Conservation (phyloP, 108 stramenopile genomes). For the Asterionellopsis glacialis region DNA sequence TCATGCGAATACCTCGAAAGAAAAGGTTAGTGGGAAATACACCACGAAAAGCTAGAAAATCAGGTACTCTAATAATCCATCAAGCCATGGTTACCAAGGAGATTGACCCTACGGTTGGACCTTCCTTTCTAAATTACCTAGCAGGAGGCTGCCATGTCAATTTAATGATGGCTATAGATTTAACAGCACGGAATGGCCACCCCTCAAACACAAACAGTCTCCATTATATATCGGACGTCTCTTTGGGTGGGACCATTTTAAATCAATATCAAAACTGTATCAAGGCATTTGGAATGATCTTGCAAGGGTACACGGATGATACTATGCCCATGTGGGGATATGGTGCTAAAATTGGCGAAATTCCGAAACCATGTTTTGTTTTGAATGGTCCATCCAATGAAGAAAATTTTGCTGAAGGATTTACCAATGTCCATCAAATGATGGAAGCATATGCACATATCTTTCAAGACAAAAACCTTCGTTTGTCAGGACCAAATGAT, state of each 20-base stretch:
- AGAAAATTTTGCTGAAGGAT: no score
- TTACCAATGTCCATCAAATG: no score
- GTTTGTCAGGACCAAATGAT: no score
- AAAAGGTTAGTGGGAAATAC: constrained; percentile 2
- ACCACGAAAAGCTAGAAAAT: neutral
- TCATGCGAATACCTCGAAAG: constrained; percentile 39
- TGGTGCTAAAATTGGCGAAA: constrained; percentile 75
- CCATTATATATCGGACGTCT: constrained; percentile 33
- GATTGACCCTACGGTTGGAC: constrained; percentile 12
- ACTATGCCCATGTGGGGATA: constrained; percentile 85
- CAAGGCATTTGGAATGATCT: constrained; percentile 51
- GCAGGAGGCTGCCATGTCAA: constrained; percentile 57
- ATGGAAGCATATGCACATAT: no score
- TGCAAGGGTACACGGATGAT: constrained; percentile 54
- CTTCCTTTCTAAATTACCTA: constrained; percentile 50
- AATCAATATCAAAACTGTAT: constrained; percentile 83
- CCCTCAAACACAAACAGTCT: constrained; percentile 39
- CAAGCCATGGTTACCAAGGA: constrained; percentile 25
- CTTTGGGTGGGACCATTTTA: constrained; percentile 10
- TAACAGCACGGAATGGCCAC: constrained; percentile 55
- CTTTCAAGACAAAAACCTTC: no score
- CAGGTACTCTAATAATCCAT: constrained; percentile 36
- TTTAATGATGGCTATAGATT: constrained; percentile 78
- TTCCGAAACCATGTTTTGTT: constrained; percentile 22
- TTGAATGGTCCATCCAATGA: no score